Conservation (phyloP, 495 filamentous ascomycete genomes). For the Talaromyces trachyspermus region DNA sequence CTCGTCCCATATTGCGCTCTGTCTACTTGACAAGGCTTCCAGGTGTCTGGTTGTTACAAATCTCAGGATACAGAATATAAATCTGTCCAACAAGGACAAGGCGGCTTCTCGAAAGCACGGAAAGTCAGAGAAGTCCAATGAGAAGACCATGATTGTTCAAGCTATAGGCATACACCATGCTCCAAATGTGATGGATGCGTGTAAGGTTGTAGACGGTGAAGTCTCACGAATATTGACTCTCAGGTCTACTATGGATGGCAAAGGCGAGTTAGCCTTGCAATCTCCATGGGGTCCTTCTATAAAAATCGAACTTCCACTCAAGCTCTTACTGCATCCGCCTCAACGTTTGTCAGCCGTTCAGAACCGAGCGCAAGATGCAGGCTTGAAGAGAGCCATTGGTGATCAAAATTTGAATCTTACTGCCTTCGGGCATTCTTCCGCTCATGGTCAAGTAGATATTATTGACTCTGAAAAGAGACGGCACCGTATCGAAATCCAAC, state of each 20-base stretch:
- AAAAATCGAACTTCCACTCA: slow-evolving; percentile 45
- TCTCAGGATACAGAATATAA: slow-evolving; percentile 37
- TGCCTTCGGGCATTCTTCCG: slow-evolving; percentile 36
- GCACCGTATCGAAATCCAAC: slow-evolving; percentile 58
- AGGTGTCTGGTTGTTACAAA: slow-evolving; percentile 61
- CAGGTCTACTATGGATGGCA: slow-evolving; percentile 53
- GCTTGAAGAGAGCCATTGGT: slow-evolving; percentile 45
- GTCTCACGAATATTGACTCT: slow-evolving; percentile 63
- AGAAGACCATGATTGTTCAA: slow-evolving; percentile 32
- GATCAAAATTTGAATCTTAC: slow-evolving; percentile 37
- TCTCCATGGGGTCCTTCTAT: slow-evolving; percentile 65
- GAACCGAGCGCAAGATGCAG: slow-evolving; percentile 38
- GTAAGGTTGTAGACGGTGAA: slow-evolving; percentile 61
- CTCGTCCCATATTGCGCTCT: slow-evolving; percentile 49
- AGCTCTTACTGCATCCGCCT: slow-evolving; percentile 39
- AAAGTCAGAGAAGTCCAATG: slow-evolving; percentile 12
- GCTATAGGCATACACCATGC: slow-evolving; percentile 33
- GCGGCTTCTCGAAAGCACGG: slow-evolving; percentile 25
- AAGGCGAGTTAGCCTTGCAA: slow-evolving; percentile 60
- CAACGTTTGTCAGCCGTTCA: slow-evolving; percentile 28
- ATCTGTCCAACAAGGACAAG: slow-evolving; percentile 23
- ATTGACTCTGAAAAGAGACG: slow-evolving; percentile 50
- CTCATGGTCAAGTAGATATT: slow-evolving; percentile 55
- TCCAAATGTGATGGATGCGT: slow-evolving; percentile 62
- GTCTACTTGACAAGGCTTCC: slow-evolving; percentile 60